Conservation (phyloP, 345 rosid genomes). For the Noccaea bulbosa region DNA sequence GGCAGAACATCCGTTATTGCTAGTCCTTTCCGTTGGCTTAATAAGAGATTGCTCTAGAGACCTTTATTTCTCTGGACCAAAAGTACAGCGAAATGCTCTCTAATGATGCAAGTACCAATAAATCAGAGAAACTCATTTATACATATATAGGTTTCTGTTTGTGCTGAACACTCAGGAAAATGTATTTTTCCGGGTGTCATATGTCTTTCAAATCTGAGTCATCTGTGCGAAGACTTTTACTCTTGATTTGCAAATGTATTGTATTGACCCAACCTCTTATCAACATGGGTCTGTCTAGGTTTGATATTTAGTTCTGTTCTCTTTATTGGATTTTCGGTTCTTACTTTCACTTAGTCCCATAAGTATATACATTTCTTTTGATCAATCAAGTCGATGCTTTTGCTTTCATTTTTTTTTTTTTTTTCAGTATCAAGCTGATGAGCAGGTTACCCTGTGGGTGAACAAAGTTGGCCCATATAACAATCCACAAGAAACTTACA, state of each 20-base stretch:
- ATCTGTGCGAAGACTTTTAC: too few species aligned
- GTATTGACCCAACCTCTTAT: too few species aligned
- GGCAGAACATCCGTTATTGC: neutral
- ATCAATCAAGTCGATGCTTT: constrained; percentile 15
- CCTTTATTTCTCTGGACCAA: neutral
- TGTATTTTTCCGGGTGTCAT: too few species aligned
- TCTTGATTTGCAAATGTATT: too few species aligned
- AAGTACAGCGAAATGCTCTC: neutral
- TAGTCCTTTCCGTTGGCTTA: neutral
- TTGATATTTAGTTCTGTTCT: too few species aligned
- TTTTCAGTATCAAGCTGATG: constrained; percentile 79
- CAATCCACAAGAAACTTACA: constrained; percentile 99
- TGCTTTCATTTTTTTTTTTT: constrained; percentile 32
- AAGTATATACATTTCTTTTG: neutral
- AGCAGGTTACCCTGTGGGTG: constrained; percentile 91
- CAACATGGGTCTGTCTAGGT: too few species aligned
- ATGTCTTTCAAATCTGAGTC: too few species aligned
- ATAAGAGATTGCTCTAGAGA: neutral
- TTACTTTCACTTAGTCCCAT: too few species aligned
- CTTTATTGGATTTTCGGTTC: too few species aligned
- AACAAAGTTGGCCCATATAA: constrained; percentile 99
- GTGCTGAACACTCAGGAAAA: too few species aligned
- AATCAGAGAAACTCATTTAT: neutral
- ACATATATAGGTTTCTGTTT: neutral
- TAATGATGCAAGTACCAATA: neutral